Percentiles rank a stretch among this genome's conserved stretches.
Evolutionary conservation across 495 filamentous ascomycete species (phyloP).

Genomic region (Friedmanniomyces simplex): DNA sequence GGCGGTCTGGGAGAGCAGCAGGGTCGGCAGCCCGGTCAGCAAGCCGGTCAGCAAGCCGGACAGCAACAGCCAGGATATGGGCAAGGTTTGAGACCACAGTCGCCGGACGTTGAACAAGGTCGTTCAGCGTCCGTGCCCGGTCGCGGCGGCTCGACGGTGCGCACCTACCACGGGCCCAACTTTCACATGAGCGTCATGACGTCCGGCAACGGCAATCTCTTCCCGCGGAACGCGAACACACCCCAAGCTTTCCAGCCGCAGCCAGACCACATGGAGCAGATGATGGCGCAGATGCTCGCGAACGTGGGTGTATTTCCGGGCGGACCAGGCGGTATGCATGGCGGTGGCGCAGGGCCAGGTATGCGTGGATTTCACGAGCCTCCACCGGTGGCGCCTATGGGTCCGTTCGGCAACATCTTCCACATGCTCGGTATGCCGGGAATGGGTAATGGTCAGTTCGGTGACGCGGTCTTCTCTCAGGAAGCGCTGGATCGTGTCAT

Average conservation of each 20-base stretch:
- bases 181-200: conserved; percentile 6
- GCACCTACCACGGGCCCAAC: conserved; percentile 5
- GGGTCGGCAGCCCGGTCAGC: not conserved
- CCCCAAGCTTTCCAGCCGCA: conserved; percentile 18
- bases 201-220: conserved; percentile 10
- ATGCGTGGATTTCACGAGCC: too few species aligned
- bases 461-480: conserved; percentile 86
- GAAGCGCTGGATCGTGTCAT: conserved; percentile 86
- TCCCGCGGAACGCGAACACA: conserved; percentile 25
- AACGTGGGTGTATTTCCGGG: conserved; percentile 10
- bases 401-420: conserved; percentile 13
- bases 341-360: not conserved
- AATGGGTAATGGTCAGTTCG: conserved; percentile 39
- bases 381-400: not conserved
- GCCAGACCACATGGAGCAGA: conserved; percentile 16
- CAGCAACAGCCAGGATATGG: conserved; percentile 4
- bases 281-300: conserved; percentile 18
- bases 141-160: not conserved
- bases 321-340: not conserved
- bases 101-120: not conserved
- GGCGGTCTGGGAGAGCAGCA: not conserved
- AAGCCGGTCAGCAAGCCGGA: not conserved
- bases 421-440: conserved; percentile 8
- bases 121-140: not conserved
- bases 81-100: not conserved